A percentile compares a stretch with the other conserved stretches of the same genome.
These are phyloP conservation scores for Zygosaccharomyces kombuchaensis DNA, from an alignment of 805 yeast species.

Conservation along the genomic window DNA sequence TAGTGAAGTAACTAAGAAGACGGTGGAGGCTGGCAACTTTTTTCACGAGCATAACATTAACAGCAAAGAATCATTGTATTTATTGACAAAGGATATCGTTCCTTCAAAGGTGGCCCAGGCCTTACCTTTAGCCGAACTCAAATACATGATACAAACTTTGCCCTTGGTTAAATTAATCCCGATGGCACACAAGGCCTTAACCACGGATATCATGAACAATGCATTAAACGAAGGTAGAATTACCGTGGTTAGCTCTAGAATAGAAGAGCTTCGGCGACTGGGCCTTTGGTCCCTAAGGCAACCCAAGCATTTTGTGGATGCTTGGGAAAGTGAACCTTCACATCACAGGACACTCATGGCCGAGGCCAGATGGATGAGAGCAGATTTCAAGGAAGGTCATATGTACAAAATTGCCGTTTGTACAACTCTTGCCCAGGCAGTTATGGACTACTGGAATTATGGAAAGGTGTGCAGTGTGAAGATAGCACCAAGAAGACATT, in stretches of 20 bases:
- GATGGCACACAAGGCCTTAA: slow-evolving; percentile 77
- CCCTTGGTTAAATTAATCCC: slow-evolving; percentile 80
- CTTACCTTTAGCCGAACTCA: slow-evolving; percentile 75
- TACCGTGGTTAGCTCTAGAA: slow-evolving; percentile 82
- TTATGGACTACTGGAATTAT: slow-evolving; percentile 70
- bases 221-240: slow-evolving; percentile 87
- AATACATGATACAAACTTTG: slow-evolving; percentile 80
- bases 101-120: slow-evolving; percentile 55
- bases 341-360: slow-evolving; percentile 72
- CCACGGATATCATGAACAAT: slow-evolving; percentile 80
- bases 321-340: slow-evolving; percentile 42
- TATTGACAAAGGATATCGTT: slow-evolving; percentile 46
- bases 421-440: slow-evolving; percentile 62
- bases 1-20: slow-evolving; percentile 21
- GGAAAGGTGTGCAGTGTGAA: slow-evolving; percentile 69
- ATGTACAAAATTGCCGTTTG: slow-evolving; percentile 70
- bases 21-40: slow-evolving; percentile 20
- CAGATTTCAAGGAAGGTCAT: slow-evolving; percentile 66
- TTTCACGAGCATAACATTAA: slow-evolving; percentile 39
- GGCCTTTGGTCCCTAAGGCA: slow-evolving; percentile 91
- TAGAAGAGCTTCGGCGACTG: slow-evolving; percentile 84
- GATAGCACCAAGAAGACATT: slow-evolving; percentile 36
- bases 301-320: slow-evolving; percentile 67
- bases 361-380: slow-evolving; percentile 82
- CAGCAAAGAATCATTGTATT: slow-evolving; percentile 41